Evolutionary conservation across 2,329 filamentous ascomycete genomes (phyloP), one percentile per base, ranked within the genome.

Genomic region (Penicillium brevicompactum): DNA sequence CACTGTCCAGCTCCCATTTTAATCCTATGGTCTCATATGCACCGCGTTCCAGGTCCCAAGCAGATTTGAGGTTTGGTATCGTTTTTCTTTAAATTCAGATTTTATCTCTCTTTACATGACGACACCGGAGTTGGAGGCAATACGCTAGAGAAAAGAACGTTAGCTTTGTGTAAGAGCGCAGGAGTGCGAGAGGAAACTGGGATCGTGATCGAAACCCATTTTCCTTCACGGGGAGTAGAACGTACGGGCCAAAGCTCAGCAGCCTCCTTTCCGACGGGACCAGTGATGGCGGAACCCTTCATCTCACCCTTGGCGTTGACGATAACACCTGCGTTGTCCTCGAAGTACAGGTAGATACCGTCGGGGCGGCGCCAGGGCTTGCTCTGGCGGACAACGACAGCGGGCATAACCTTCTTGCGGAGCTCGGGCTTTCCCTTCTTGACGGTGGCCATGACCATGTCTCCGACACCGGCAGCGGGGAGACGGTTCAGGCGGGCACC

Each of bases 371-470:
- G 92, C 94, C 94, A 99, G 74, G 94, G 94, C 89, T 99, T 99
- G 84, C 89, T 90, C 85, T 97, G 94, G 80, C 94, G 86, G 79
- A 97, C 93, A 77, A 99, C 94, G 78, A 99, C 93, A 75, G 94
- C 94, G 71, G 94, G 94, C 92, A 99, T 96, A 81, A 99, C 94
- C 90, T 99, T 99, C 91, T 99, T 99, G 82, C 95, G 87, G 77
- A 99, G 85, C 84, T 99, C 95, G 66, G 95, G 95, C 91, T 99
- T 99, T 84, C 95, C 94, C 91, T 99, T 97, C 91, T 99, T 97
- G 84, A 97, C 94, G 69, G 94, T 97, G 69, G 93, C 93, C 92
- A 99, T 97, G 78, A 97, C 94, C 94, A 97, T 97, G 86, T 97
- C 94, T 75, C 94, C 94, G 73, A 97, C 93, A 87, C 94, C 94